phyloP scores from a whole-genome alignment of 306 rosid species.

The Fagus sylvatica region DNA sequence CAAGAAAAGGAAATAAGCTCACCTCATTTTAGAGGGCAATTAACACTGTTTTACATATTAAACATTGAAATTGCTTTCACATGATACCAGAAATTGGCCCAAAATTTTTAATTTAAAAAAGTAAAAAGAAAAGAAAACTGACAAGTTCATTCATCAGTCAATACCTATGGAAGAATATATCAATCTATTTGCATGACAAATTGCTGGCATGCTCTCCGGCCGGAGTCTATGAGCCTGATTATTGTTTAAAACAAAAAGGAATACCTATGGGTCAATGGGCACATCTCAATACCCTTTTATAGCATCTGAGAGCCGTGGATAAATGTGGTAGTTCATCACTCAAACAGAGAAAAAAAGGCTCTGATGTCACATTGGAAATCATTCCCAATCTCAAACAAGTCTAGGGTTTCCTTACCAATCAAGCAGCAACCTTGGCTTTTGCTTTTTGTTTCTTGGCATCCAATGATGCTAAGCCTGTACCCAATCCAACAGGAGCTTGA shows the following conservation, averaged over 20 bases:
- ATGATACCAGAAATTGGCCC: background rate
- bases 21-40: background rate
- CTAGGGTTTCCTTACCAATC: constrained; percentile 17
- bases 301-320: constrained; percentile 16
- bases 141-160: background rate
- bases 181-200: background rate
- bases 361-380: background rate
- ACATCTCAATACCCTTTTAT: constrained; percentile 21
- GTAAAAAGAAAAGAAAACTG: background rate
- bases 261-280: background rate
- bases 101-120: background rate
- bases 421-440: constrained; percentile 63
- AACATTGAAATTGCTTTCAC: background rate
- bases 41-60: no score
- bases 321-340: constrained; percentile 14
- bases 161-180: background rate
- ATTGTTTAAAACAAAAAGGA: constrained; percentile 11
- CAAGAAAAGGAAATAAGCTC: background rate
- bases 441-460: constrained; percentile 81
- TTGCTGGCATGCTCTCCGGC: background rate
- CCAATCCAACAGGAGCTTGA: constrained; percentile 78
- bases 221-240: constrained; percentile 11
- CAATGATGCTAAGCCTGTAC: constrained; percentile 73
- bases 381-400: constrained; percentile 30
- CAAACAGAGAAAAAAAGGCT: constrained; percentile 31